Evolutionary conservation across 495 filamentous ascomycete genomes (phyloP), one percentile per base, ranked within the genome.

Genomic region (Penicillium argentinense): DNA sequence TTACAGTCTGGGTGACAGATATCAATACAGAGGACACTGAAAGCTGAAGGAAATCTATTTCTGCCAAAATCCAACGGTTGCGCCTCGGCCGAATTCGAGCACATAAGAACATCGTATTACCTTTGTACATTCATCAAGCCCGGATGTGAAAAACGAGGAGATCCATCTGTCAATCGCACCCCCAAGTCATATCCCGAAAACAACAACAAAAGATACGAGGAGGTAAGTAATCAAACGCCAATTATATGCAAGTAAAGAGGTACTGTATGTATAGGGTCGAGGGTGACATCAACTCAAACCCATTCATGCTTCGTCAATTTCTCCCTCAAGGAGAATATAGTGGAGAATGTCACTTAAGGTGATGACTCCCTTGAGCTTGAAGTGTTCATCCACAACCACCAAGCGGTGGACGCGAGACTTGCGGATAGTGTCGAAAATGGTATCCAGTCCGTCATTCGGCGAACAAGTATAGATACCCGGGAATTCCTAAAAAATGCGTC

Each of bases 291-390:
- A 47, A 34, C 30, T 24, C 28, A 8, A 16, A 40, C 42, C 45
- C 27, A 38, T 54, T 70, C 64, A 69, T 57, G 49, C 49, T 62
- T 73, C 69, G 47, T 73, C 69, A 59, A 45, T 66, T 61, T 95
- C 91, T 28, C 89, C 91, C 54, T 89, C 86, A 18, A 96, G 78
- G 32, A 99, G 79, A 38, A 96, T 85, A 64, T 97, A 97, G 59
- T 95, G 89, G 47, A 99, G 78, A 51, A 99, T 97, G 67, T 99
- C 95, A 52, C 91, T 96, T 45, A 99, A 74, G 6, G 91, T 96
- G 21, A 99, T 82, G 13, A 99, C 80, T 32, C 93, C 93, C 64
- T 86, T 87, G 27, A 99, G 79, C 37, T 82, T 79, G 67, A 83
- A 88, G 42, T 88, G 77, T 29, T 95, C 89, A 65, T 97, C 90